Evolutionary conservation across 805 yeast species (phyloP), one percentile per base, ranked within the genome.

Genomic region (Wickerhamomyces rabaulensis): DNA sequence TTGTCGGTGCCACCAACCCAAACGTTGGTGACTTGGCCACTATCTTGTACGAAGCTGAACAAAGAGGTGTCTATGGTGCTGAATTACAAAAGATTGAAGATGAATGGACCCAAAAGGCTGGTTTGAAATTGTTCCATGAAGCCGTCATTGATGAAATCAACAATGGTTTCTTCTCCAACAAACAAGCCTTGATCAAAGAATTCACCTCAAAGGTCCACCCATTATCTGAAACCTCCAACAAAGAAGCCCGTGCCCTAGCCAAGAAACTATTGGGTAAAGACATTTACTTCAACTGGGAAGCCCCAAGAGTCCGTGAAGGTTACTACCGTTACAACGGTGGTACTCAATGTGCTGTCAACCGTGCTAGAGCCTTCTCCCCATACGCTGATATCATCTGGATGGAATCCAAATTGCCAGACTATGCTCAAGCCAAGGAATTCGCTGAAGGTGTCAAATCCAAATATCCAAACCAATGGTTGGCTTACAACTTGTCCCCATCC

Each of bases 321-420:
- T 87, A 87, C 80, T 92, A 92, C 82, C 81, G 96, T 64, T 91
- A 89, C 82, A 75, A 74, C 62, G 98, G 98, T 61, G 98, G 98
- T 60, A 88, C 97, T 51, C 91, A 88, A 74, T 90, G 97, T 77
- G 97, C 98, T 43, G 86, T 92, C 44, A 92, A 89, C 84, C 84
- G 98, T 67, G 97, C 95, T 52, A 81, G 96, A 63, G 95, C 96
- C 26, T 92, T 76, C 66, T 91, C 97, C 46, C 97, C 97, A 52
- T 92, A 84, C 68, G 90, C 95, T 39, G 98, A 91, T 69, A 76
- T 92, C 73, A 83, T 91, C 58, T 92, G 98, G 98, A 91, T 92
- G 97, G 98, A 92, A 76, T 84, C 96, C 50, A 91, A 91, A 68
- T 79, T 87, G 57, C 98, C 98, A 56, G 96, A 90, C 69, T 91